Conservation (phyloP, 805 yeast species). For the Ogataea neopini region DNA sequence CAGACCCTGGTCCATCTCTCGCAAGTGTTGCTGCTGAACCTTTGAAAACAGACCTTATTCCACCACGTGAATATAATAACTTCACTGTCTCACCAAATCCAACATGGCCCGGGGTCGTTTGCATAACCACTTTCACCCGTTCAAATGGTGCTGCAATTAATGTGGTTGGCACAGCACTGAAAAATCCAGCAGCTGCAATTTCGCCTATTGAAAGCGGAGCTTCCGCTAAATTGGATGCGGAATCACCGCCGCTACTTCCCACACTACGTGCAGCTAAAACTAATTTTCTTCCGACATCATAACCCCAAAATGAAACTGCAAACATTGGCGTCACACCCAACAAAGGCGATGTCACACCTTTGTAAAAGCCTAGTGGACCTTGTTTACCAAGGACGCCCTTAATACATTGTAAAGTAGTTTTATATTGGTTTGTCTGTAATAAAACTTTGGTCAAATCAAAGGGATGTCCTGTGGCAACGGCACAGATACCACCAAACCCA, state of each 20-base stretch:
- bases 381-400: conserved; percentile 67
- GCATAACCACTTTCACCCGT: conserved; percentile 91
- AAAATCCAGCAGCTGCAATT: conserved; percentile 88
- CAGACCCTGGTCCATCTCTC: conserved; percentile 97
- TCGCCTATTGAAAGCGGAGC: conserved; percentile 59
- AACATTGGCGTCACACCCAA: conserved; percentile 98
- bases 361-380: conserved; percentile 79
- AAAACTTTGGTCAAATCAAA: conserved; percentile 92
- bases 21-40: conserved; percentile 93
- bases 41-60: conserved; percentile 78
- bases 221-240: conserved; percentile 33
- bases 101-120: conserved; percentile 48
- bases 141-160: conserved; percentile 97
- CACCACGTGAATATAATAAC: conserved; percentile 76
- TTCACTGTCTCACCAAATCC: conserved; percentile 62
- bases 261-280: conserved; percentile 49
- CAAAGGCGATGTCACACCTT: conserved; percentile 93
- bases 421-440: conserved; percentile 76
- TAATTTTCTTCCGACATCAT: conserved; percentile 84
- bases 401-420: conserved; percentile 66
- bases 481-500: conserved; percentile 95
- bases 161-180: conserved; percentile 94
- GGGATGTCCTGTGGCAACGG: conserved; percentile 95
- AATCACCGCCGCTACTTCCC: not conserved
- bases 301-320: conserved; percentile 98